Conservation (phyloP, 768 basidiomycete species). For the Daedaleopsis nitida region DNA sequence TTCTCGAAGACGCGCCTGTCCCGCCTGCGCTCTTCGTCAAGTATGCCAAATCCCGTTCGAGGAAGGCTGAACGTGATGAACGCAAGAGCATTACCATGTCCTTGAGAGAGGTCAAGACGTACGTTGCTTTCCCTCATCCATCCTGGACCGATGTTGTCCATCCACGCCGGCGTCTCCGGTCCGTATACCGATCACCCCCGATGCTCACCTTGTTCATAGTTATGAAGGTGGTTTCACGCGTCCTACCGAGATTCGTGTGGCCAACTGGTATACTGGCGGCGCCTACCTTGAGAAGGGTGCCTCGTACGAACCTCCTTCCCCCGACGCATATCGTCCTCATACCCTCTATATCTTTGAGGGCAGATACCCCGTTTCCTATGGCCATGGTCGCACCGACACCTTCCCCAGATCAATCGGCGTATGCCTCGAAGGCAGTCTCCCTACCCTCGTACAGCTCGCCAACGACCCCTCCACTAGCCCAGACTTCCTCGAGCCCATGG, state of each 20-base stretch:
- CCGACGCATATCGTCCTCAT: conserved; percentile 39
- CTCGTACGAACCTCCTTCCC: conserved; percentile 32
- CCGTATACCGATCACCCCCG: background rate
- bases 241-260: conserved; percentile 37
- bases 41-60: background rate
- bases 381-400: conserved; percentile 33
- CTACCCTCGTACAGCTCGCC: conserved; percentile 30
- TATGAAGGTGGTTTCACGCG: conserved; percentile 43
- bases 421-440: conserved; percentile 36
- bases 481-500: conserved; percentile 31
- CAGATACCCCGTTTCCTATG: conserved; percentile 33
- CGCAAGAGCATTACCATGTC: conserved; percentile 39
- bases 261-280: conserved; percentile 41
- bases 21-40: background rate
- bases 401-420: conserved; percentile 37
- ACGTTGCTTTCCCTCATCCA: conserved; percentile 17
- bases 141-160: background rate
- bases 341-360: conserved; percentile 43
- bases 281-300: conserved; percentile 29
- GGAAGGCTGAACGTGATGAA: conserved; percentile 47
- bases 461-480: conserved; percentile 31
- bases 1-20: background rate
- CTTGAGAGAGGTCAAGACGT: conserved; percentile 41
- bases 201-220: conserved; percentile 25
- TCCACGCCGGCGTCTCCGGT: background rate